A percentile compares a stretch with the other conserved stretches of the same genome.
Evolutionary conservation across 2,329 filamentous ascomycete genomes (phyloP).

Genomic region (Microthyrium microscopicum): DNA sequence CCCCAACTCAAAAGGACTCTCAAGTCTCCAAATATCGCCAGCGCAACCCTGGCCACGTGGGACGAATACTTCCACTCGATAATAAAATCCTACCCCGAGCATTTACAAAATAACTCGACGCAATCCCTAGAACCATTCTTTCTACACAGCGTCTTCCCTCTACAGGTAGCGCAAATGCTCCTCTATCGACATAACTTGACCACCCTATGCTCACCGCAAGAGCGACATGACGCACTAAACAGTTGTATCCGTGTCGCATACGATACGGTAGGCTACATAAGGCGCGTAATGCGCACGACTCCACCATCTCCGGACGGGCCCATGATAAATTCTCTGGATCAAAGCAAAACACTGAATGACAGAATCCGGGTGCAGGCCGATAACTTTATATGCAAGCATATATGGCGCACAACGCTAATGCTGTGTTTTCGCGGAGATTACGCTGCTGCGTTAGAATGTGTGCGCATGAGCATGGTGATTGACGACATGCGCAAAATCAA

Average conservation of each 20-base stretch:
- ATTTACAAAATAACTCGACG: slow-evolving; percentile 51
- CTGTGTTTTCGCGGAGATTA: slow-evolving; percentile 60
- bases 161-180: slow-evolving; percentile 70
- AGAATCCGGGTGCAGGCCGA: slow-evolving; percentile 51
- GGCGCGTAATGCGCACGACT: slow-evolving; percentile 40
- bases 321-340: slow-evolving; percentile 7
- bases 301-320: slow-evolving; percentile 12
- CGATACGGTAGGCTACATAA: slow-evolving; percentile 64
- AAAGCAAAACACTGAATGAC: slow-evolving; percentile 26
- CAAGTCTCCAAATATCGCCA: slow-evolving; percentile 47
- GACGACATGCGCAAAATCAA: slow-evolving; percentile 57
- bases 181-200: slow-evolving; percentile 81
- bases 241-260: slow-evolving; percentile 58
- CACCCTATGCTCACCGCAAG: slow-evolving; percentile 47
- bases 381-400: slow-evolving; percentile 60
- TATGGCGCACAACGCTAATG: slow-evolving; percentile 75
- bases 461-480: slow-evolving; percentile 55
- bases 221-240: slow-evolving; percentile 56
- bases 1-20: slow-evolving; percentile 56
- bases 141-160: slow-evolving; percentile 57
- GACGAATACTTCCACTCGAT: slow-evolving; percentile 68
- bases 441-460: slow-evolving; percentile 53
- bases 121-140: slow-evolving; percentile 56
- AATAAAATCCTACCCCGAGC: slow-evolving; percentile 55
- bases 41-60: slow-evolving; percentile 55